Evolutionary conservation across 805 yeast species (phyloP), one percentile per base, ranked within the genome.

Genomic region (Ogataea nakhonphanomensis): DNA sequence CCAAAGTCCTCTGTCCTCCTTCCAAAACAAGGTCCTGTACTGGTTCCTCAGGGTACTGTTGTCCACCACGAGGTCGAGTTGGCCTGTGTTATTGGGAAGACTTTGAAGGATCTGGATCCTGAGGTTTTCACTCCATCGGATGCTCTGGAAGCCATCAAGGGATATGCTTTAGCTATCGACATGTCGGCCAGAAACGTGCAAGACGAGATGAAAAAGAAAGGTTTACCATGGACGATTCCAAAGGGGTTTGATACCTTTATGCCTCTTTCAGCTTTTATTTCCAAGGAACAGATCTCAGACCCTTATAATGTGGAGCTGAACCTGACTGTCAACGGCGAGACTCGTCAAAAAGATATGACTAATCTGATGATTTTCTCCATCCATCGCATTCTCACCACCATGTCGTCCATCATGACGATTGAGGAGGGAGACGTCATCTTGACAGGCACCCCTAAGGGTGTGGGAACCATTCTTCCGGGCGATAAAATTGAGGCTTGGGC

Each of bases 361-460:
- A 68, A 74, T 48, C 69, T 90, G 59, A 93, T 93, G 99, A 68
- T 91, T 43, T 89, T 86, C 73, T 83, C 89, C 33, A 79, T 93
- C 56, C 90, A 89, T 55, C 74, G 78, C 53, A 81, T 93, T 46
- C 69, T 93, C 46, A 74, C 84, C 40, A 77, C 83, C 37, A 84
- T 90, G 79, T 84, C 95, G 4, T 65, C 80, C n/a, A 80, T 87
- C 53, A 91, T 91, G 91, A 87, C 97, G 4, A 69, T 93, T 42
- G 80, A 90, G 54, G 81, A 86, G 39, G 96, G 96, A 23, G 99
- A 93, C 57, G 72, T 93, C 47, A 80, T 93, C 43, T 70, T 93
- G 37, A 93, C 99, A 1, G 99, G 99, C 12, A 93, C 99, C 1
- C 99, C 99, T 33, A 87, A 89, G 62, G 99, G 99, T 12, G 99